Percentiles rank a stretch among this genome's conserved stretches.
phyloP scores from a whole-genome alignment of 805 yeast species.

The Wickerhamiella allomyrinae region DNA sequence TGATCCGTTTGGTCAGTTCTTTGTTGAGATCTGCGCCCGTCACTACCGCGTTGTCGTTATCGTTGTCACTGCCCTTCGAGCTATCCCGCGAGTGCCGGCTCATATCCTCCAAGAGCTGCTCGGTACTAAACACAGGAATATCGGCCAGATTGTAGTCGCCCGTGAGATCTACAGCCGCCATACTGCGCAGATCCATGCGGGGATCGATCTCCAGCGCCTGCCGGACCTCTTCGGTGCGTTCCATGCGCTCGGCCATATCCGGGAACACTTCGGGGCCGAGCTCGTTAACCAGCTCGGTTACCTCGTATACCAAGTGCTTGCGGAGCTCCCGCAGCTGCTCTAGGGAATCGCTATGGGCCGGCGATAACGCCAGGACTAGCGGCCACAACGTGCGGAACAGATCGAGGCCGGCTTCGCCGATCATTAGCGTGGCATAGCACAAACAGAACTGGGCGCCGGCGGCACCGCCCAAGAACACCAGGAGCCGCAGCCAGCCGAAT shows the following conservation, averaged over 20 bases:
- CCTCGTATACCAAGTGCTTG: conserved; percentile 47
- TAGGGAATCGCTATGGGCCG: conserved; percentile 27
- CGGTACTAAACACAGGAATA: conserved; percentile 17
- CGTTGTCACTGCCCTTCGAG: not conserved
- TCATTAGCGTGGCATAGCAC: conserved; percentile 65
- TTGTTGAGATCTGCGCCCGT: conserved; percentile 2
- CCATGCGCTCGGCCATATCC: conserved; percentile 39
- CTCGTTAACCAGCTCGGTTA: conserved; percentile 65
- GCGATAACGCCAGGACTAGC: conserved; percentile 37
- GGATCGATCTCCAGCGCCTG: conserved; percentile 13
- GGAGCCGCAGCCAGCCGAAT: conserved; percentile 13
- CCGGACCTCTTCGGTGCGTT: conserved; percentile 11
- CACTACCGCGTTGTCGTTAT: not conserved
- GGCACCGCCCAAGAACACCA: conserved; percentile 19
- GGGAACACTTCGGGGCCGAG: conserved; percentile 79
- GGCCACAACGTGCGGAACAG: conserved; percentile 73
- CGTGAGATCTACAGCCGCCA: conserved; percentile 10
- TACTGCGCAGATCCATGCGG: conserved; percentile 16
- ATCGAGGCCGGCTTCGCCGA: conserved; percentile 92
- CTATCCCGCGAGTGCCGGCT: conserved; percentile 1
- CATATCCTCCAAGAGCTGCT: not conserved
- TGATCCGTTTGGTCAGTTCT: conserved; percentile 2
- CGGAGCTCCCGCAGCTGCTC: conserved; percentile 46
- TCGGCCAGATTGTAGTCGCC: conserved; percentile 17
- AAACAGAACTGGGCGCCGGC: conserved; percentile 50